Evolutionary conservation across 1,284 basidiomycete genomes (phyloP).

Genomic region (Sanghuangporus weigelae): DNA sequence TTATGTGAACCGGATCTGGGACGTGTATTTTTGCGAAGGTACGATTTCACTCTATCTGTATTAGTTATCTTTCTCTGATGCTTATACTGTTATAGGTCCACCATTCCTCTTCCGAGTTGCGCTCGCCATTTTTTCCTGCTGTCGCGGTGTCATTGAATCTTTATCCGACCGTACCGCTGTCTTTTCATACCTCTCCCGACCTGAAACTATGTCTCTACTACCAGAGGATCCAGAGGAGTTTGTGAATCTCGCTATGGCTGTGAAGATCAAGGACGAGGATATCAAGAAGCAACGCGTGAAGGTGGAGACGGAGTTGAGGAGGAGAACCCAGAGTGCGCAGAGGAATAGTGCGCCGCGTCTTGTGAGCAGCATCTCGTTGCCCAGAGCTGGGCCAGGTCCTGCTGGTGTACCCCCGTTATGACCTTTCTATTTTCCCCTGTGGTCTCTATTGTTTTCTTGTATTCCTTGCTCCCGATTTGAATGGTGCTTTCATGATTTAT

Average conservation of each 20-base stretch:
- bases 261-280: constrained; percentile 82
- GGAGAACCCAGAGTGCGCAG: constrained; percentile 40
- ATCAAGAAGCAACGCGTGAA: constrained; percentile 70
- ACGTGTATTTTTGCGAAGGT: constrained; percentile 87
- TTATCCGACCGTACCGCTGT: constrained; percentile 46
- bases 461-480: neutral
- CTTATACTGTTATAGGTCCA: constrained; percentile 48
- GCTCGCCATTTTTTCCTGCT: constrained; percentile 66
- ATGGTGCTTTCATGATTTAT: neutral
- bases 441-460: neutral
- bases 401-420: neutral
- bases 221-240: constrained; percentile 54
- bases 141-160: constrained; percentile 55
- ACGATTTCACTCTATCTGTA: constrained; percentile 5
- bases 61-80: neutral
- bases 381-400: neutral
- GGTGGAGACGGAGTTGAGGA: constrained; percentile 61
- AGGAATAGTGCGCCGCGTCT: constrained; percentile 5
- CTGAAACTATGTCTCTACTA: constrained; percentile 44
- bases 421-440: neutral
- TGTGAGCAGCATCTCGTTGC: constrained; percentile 14
- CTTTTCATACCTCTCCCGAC: constrained; percentile 46
- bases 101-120: constrained; percentile 78
- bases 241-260: constrained; percentile 52
- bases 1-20: constrained; percentile 78